These are phyloP conservation scores for Coniella lustricola DNA, from an alignment of 2,329 filamentous ascomycete species.

Conservation along the genomic window DNA sequence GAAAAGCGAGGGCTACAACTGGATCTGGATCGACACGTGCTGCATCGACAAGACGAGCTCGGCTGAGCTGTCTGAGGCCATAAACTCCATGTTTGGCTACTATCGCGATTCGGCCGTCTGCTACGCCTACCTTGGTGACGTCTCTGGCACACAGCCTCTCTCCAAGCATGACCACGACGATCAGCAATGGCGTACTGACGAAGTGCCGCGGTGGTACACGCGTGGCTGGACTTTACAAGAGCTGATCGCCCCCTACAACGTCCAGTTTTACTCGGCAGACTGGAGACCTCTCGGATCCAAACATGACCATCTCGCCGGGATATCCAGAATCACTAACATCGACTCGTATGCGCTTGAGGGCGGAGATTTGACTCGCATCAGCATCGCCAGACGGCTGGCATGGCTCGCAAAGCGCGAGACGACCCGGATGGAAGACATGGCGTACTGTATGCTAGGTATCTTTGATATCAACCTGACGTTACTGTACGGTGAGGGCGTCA, in stretches of 20 bases:
- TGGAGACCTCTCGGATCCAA: constrained; percentile 11
- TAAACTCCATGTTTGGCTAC: constrained; percentile 6
- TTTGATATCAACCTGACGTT: not conserved
- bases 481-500: constrained; percentile 4
- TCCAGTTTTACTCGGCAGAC: constrained; percentile 16
- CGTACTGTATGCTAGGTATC: constrained; percentile 1
- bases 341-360: constrained; percentile 10
- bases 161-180: not conserved
- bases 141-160: not conserved
- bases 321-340: not conserved
- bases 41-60: constrained; percentile 8
- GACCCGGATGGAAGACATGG: constrained; percentile 2
- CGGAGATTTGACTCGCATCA: constrained; percentile 2
- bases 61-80: not conserved
- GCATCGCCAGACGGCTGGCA: not conserved
- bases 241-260: constrained; percentile 12
- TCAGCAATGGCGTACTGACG: not conserved
- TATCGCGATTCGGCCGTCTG: constrained; percentile 1
- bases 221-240: constrained; percentile 13
- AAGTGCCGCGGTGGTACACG: constrained; percentile 3
- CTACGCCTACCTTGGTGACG: constrained; percentile 3
- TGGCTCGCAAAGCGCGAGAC: constrained; percentile 3
- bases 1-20: not conserved
- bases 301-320: not conserved
- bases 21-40: constrained; percentile 11